A percentile compares a stretch with the other conserved stretches of the same genome.
phyloP scores from a whole-genome alignment of 768 basidiomycete species.

The Lactifluus piperatus region DNA sequence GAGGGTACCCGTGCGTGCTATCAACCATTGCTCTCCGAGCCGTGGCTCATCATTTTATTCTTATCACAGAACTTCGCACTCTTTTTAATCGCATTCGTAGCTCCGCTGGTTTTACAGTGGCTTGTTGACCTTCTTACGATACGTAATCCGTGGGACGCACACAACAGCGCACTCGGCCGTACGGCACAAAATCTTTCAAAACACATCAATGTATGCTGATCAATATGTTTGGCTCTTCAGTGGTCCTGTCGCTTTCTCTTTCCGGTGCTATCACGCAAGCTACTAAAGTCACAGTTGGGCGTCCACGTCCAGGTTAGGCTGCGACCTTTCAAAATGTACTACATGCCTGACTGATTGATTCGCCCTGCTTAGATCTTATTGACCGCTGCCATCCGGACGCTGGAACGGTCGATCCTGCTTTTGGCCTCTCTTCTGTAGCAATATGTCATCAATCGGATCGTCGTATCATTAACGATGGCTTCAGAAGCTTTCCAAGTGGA shows the following conservation, averaged over 20 bases:
- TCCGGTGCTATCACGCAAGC: slow-evolving; percentile 81
- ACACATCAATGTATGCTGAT: slow-evolving; percentile 4
- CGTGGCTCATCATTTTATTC: neutral
- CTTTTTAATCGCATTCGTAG: slow-evolving; percentile 39
- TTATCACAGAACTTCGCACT: slow-evolving; percentile 21
- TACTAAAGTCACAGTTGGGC: slow-evolving; percentile 78
- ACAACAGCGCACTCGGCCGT: slow-evolving; percentile 52
- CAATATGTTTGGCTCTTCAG: slow-evolving; percentile 28
- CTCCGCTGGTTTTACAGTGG: slow-evolving; percentile 64
- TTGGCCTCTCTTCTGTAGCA: slow-evolving; percentile 60
- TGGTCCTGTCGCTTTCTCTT: slow-evolving; percentile 64
- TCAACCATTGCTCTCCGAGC: neutral
- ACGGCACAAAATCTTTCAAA: slow-evolving; percentile 16
- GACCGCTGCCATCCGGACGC: slow-evolving; percentile 60
- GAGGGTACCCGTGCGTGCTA: slow-evolving; percentile 55
- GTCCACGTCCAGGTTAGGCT: slow-evolving; percentile 70
- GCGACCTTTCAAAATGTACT: neutral
- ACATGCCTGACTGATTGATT: neutral
- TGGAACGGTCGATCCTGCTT: slow-evolving; percentile 59
- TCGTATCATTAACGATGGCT: slow-evolving; percentile 65
- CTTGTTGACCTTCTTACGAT: slow-evolving; percentile 63
- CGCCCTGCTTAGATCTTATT: slow-evolving; percentile 42
- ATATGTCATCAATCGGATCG: slow-evolving; percentile 72
- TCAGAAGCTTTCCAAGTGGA: slow-evolving; percentile 87
- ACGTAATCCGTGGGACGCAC: slow-evolving; percentile 85